A percentile compares a stretch with the other conserved stretches of the same genome.
phyloP scores from a whole-genome alignment of 805 yeast species.

The Lachancea cidri region DNA sequence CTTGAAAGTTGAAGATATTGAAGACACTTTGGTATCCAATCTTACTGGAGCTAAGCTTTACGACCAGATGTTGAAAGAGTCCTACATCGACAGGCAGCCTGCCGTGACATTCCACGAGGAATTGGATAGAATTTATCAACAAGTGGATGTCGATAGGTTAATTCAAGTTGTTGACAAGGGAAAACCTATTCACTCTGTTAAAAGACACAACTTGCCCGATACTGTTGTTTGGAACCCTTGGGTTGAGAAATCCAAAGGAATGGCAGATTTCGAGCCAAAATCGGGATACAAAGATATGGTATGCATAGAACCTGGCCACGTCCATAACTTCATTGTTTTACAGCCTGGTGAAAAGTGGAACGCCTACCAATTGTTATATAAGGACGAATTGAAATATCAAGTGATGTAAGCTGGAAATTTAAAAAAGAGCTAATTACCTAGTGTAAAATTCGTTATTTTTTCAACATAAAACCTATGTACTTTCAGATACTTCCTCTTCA shows the following conservation, averaged over 20 bases:
- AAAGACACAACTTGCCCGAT: conserved; percentile 57
- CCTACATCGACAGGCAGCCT: conserved; percentile 69
- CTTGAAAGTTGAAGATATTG: conserved; percentile 67
- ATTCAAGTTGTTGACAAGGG: conserved; percentile 70
- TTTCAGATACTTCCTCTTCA: not conserved
- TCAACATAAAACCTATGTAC: not conserved
- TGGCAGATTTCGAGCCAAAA: conserved; percentile 88
- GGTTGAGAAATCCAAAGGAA: conserved; percentile 72
- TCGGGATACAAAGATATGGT: conserved; percentile 81
- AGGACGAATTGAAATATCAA: conserved; percentile 59
- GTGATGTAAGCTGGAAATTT: conserved; percentile 33
- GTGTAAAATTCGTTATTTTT: not conserved
- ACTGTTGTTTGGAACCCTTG: conserved; percentile 98
- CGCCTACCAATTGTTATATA: conserved; percentile 56
- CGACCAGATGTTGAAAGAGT: conserved; percentile 67
- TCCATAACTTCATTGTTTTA: conserved; percentile 58
- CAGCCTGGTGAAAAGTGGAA: conserved; percentile 72
- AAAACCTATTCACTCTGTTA: conserved; percentile 61
- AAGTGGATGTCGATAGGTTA: conserved; percentile 47
- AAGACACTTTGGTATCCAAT: conserved; percentile 72
- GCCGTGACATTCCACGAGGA: conserved; percentile 70
- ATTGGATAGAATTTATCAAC: conserved; percentile 77
- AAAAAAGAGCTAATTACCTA: not conserved
- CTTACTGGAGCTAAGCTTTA: conserved; percentile 64
- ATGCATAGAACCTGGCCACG: conserved; percentile 93